These are phyloP conservation scores for Boletus coccyginus DNA, from an alignment of 768 basidiomycete genomes.

Conservation along the genomic window DNA sequence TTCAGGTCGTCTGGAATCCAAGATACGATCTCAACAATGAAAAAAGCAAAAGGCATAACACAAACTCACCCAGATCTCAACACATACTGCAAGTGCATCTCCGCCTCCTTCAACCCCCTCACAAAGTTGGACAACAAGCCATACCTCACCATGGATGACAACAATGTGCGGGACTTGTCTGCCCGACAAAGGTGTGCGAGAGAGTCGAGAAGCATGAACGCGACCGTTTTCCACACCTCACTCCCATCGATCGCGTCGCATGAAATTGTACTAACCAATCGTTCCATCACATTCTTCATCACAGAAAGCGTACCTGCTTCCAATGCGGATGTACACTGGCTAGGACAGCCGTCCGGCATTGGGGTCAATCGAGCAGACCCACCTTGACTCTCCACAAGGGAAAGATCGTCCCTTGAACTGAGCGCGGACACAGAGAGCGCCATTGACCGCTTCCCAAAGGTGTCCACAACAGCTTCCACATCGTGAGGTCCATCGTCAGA, in stretches of 20 bases:
- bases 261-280: slow-evolving; percentile 67
- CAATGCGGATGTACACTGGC: slow-evolving; percentile 37
- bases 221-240: slow-evolving; percentile 96
- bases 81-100: slow-evolving; percentile 67
- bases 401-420: slow-evolving; percentile 39
- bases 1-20: slow-evolving; percentile 73
- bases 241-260: slow-evolving; percentile 94
- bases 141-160: slow-evolving; percentile 59
- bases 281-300: slow-evolving; percentile 68
- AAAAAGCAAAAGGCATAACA: background rate
- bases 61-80: slow-evolving; percentile 80
- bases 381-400: slow-evolving; percentile 38
- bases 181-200: slow-evolving; percentile 67
- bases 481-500: slow-evolving; percentile 15
- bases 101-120: slow-evolving; percentile 78
- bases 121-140: slow-evolving; percentile 84
- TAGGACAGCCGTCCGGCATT: slow-evolving; percentile 5
- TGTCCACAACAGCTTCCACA: slow-evolving; percentile 14
- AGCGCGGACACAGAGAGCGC: slow-evolving; percentile 34
- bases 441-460: slow-evolving; percentile 25
- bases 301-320: slow-evolving; percentile 62
- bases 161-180: slow-evolving; percentile 65
- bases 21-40: background rate
- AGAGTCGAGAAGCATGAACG: slow-evolving; percentile 86
- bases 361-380: slow-evolving; percentile 23